Conservation (phyloP, 768 basidiomycete species). For the Serendipita sp. region DNA sequence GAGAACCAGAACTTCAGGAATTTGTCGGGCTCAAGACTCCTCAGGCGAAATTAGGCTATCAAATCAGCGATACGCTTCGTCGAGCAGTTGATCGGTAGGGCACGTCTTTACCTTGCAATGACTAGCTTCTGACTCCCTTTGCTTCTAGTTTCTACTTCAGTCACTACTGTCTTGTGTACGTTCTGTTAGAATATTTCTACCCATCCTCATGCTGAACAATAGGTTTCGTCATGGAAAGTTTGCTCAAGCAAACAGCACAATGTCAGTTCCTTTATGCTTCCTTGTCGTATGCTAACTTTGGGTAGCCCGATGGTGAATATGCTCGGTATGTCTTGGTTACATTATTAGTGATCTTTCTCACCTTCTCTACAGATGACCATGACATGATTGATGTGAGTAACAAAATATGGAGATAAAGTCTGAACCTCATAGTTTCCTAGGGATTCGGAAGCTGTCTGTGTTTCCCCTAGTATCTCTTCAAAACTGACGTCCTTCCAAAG, state of each 20-base stretch:
- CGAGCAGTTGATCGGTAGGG: conserved; percentile 54
- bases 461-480: background rate
- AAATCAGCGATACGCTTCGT: conserved; percentile 54
- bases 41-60: conserved; percentile 39
- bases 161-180: conserved; percentile 58
- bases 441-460: conserved; percentile 68
- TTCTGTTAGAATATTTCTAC: background rate
- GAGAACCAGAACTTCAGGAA: conserved; percentile 76
- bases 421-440: conserved; percentile 39
- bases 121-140: background rate
- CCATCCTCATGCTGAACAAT: background rate
- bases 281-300: background rate
- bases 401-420: background rate
- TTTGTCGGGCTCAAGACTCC: conserved; percentile 56
- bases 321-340: conserved; percentile 36
- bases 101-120: conserved; percentile 7
- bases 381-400: conserved; percentile 28
- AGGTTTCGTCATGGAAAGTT: conserved; percentile 76
- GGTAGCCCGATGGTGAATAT: conserved; percentile 76
- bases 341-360: background rate
- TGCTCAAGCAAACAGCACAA: conserved; percentile 76
- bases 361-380: conserved; percentile 47
- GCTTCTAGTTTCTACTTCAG: conserved; percentile 51
- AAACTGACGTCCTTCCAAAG: conserved; percentile 22
- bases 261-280: conserved; percentile 34